These are phyloP conservation scores for Danielia oregonensis DNA, from an alignment of 805 yeast genomes.

Conservation along the genomic window DNA sequence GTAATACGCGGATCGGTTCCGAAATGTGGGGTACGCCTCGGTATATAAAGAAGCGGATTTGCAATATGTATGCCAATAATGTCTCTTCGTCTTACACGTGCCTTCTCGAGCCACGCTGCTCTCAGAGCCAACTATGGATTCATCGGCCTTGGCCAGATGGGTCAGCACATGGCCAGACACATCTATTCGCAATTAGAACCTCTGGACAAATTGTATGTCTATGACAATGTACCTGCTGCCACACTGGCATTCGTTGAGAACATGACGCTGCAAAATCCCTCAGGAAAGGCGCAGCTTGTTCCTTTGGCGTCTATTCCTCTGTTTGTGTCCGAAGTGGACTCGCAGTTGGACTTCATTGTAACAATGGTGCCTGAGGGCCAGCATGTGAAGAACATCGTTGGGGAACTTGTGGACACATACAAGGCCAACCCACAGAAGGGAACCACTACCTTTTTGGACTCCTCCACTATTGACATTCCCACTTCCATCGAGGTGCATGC, in stretches of 20 bases:
- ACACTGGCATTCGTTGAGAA: slow-evolving; percentile 20
- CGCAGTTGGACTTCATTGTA: slow-evolving; percentile 38
- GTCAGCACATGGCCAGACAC: slow-evolving; percentile 53
- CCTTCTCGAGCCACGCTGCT: slow-evolving; percentile 5
- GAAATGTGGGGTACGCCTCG: slow-evolving; percentile 9
- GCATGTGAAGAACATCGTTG: slow-evolving; percentile 42
- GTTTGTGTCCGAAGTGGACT: slow-evolving; percentile 28
- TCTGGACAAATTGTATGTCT: slow-evolving; percentile 39
- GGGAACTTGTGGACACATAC: slow-evolving; percentile 33
- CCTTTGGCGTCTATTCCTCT: slow-evolving; percentile 19
- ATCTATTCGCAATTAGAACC: slow-evolving; percentile 37
- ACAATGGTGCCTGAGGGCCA: slow-evolving; percentile 56
- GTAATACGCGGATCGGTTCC: slow-evolving; percentile 3
- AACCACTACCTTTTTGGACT: slow-evolving; percentile 40
- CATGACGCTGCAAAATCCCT: slow-evolving; percentile 22
- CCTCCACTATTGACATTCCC: slow-evolving; percentile 49
- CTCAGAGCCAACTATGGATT: slow-evolving; percentile 38
- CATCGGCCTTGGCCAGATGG: slow-evolving; percentile 58
- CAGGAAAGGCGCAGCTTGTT: slow-evolving; percentile 16
- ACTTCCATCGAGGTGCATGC: slow-evolving; percentile 42
- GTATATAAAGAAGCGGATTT: slow-evolving; percentile 1
- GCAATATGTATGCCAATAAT: neutral
- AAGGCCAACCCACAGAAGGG: slow-evolving; percentile 10
- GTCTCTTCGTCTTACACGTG: slow-evolving; percentile 2
- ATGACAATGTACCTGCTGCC: slow-evolving; percentile 36